A percentile compares a stretch with the other conserved stretches of the same genome.
Evolutionary conservation across 805 yeast species (phyloP).

Genomic region (Candida insectorum): DNA sequence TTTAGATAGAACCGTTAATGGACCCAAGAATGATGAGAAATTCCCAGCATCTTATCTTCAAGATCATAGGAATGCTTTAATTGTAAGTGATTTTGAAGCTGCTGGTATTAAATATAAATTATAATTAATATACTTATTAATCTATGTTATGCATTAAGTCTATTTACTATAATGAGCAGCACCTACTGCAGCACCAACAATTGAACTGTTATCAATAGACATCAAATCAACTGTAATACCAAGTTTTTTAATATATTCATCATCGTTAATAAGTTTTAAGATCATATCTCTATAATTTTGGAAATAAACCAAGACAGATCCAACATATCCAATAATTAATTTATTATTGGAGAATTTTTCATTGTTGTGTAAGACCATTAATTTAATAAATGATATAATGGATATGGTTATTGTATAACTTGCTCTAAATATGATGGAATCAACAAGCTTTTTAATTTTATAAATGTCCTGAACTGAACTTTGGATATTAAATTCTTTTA

Average conservation of each 20-base stretch:
- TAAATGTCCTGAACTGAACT: constrained; percentile 24
- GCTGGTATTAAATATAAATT: constrained; percentile 35
- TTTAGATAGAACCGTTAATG: constrained; percentile 42
- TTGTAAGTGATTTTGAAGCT: constrained; percentile 50
- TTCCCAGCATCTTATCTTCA: constrained; percentile 52
- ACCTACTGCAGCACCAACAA: constrained; percentile 54
- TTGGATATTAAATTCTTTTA: constrained; percentile 20
- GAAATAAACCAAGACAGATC: constrained; percentile 49
- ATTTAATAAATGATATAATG: constrained; percentile 35
- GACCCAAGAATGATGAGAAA: constrained; percentile 31
- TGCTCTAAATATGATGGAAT: constrained; percentile 41
- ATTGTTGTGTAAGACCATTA: constrained; percentile 18
- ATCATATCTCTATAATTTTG: constrained; percentile 31
- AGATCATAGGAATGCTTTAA: constrained; percentile 41
- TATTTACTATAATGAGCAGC: constrained; percentile 32
- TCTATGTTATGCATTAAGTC: neutral
- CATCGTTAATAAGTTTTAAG: constrained; percentile 18
- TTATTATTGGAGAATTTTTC: constrained; percentile 16
- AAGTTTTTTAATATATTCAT: constrained; percentile 19
- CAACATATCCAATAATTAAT: constrained; percentile 46
- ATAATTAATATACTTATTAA: constrained; percentile 13
- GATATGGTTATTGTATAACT: constrained; percentile 41
- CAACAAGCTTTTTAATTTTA: constrained; percentile 28
- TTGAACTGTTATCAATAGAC: constrained; percentile 43
- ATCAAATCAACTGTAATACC: constrained; percentile 35